Conservation (phyloP, 805 yeast genomes). For the Brettanomyces nanus region DNA sequence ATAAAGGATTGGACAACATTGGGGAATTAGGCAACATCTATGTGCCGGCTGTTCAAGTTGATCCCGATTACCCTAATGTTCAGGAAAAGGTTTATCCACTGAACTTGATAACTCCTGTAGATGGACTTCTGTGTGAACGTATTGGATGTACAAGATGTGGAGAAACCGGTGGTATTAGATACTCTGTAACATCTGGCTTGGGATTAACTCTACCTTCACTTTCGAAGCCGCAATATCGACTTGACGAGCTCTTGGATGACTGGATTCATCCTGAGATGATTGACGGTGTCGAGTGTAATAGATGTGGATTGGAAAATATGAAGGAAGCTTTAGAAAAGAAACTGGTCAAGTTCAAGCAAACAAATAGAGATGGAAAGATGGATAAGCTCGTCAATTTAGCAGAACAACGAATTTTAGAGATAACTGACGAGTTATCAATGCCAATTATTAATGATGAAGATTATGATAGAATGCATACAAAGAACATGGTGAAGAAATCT, state of each 20-base stretch:
- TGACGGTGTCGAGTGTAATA: slow-evolving; percentile 89
- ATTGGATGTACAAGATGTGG: slow-evolving; percentile 90
- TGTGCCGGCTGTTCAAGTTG: slow-evolving; percentile 70
- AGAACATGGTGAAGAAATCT: slow-evolving; percentile 64
- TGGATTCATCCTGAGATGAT: slow-evolving; percentile 80
- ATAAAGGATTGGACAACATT: slow-evolving; percentile 34
- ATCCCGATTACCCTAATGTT: slow-evolving; percentile 49
- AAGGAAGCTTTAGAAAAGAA: slow-evolving; percentile 39
- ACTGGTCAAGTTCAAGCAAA: slow-evolving; percentile 17
- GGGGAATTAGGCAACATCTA: slow-evolving; percentile 58
- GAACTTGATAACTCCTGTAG: slow-evolving; percentile 77
- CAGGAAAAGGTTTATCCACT: slow-evolving; percentile 40
- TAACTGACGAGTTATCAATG: slow-evolving; percentile 46
- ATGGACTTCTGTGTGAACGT: slow-evolving; percentile 80
- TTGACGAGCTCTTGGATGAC: slow-evolving; percentile 48
- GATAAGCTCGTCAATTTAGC: slow-evolving; percentile 28
- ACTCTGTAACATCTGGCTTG: slow-evolving; percentile 67
- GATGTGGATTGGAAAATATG: slow-evolving; percentile 73
- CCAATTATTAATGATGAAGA: slow-evolving; percentile 75
- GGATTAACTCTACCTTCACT: slow-evolving; percentile 58
- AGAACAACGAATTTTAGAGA: slow-evolving; percentile 36
- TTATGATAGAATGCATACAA: slow-evolving; percentile 64
- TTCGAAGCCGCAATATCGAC: slow-evolving; percentile 32
- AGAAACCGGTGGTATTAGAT: slow-evolving; percentile 87
- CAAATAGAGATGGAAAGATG: slow-evolving; percentile 10